These are phyloP conservation scores for Komagataella kurtzmanii DNA, from an alignment of 805 yeast species.

Conservation along the genomic window DNA sequence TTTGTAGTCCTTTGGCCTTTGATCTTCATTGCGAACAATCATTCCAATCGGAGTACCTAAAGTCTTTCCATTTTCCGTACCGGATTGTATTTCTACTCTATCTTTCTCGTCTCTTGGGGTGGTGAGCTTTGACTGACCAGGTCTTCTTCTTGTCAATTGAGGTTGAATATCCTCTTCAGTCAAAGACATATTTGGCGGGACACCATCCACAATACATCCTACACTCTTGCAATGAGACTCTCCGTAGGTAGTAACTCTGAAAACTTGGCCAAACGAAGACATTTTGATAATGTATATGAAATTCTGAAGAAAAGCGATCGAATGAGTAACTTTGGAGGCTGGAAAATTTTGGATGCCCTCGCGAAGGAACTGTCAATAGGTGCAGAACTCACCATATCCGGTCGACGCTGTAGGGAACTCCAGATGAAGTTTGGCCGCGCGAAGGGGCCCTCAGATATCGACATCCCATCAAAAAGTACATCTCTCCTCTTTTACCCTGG, in stretches of 20 bases:
- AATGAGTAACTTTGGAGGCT: background rate
- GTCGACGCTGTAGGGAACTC: background rate
- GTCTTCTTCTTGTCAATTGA: slow-evolving; percentile 92
- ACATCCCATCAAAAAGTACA: background rate
- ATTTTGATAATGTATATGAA: slow-evolving; percentile 16
- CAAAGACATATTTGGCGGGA: slow-evolving; percentile 86
- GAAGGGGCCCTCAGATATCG: background rate
- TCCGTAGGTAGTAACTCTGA: slow-evolving; percentile 87
- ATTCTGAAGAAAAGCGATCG: background rate
- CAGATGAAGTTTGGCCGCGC: background rate
- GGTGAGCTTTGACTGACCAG: slow-evolving; percentile 85
- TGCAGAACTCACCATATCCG: background rate
- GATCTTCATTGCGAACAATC: slow-evolving; percentile 90
- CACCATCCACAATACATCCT: slow-evolving; percentile 97
- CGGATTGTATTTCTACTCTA: slow-evolving; percentile 83
- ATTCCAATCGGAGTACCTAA: slow-evolving; percentile 93
- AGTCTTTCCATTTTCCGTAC: slow-evolving; percentile 83
- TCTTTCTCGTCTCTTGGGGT: slow-evolving; percentile 97
- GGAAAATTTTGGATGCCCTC: background rate
- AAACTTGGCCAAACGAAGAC: slow-evolving; percentile 61
- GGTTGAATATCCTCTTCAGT: slow-evolving; percentile 88
- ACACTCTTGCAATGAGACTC: slow-evolving; percentile 97
- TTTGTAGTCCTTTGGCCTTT: slow-evolving; percentile 89
- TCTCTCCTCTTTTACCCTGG: slow-evolving; percentile 9
- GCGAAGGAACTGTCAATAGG: background rate